Evolutionary conservation across 1,139 yeast genomes (phyloP).

Genomic region (Protomyces gravidus): DNA sequence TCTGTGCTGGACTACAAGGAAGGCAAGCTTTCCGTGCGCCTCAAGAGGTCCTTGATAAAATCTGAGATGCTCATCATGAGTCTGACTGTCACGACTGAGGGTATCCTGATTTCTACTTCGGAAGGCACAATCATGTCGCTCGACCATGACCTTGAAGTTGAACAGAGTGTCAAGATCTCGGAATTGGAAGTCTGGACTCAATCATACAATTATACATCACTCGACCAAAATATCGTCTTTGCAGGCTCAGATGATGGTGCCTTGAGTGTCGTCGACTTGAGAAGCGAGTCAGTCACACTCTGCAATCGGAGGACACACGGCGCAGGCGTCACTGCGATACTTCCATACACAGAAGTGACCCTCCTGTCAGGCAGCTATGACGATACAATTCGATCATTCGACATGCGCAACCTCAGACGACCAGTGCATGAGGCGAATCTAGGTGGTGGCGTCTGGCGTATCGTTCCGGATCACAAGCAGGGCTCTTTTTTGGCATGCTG

Average conservation of each 20-base stretch:
- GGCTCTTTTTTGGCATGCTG: slow-evolving; percentile 18
- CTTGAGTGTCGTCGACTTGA: slow-evolving; percentile 11
- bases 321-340: slow-evolving; percentile 28
- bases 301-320: slow-evolving; percentile 21
- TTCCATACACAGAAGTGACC: slow-evolving; percentile 6
- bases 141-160: slow-evolving; percentile 1
- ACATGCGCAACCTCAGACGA: slow-evolving; percentile 11
- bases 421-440: slow-evolving; percentile 15
- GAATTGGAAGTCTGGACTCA: slow-evolving; percentile 26
- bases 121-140: slow-evolving; percentile 13
- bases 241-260: slow-evolving; percentile 29
- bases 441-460: slow-evolving; percentile 30
- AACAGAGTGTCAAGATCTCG: slow-evolving; percentile 2
- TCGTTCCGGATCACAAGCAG: slow-evolving; percentile 11
- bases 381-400: slow-evolving; percentile 25
- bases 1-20: slow-evolving; percentile 7
- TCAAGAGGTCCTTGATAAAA: neutral
- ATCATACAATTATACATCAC: slow-evolving; percentile 2
- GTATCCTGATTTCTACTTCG: slow-evolving; percentile 16
- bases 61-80: slow-evolving; percentile 19
- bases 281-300: neutral
- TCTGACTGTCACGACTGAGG: slow-evolving; percentile 5
- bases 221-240: slow-evolving; percentile 9
- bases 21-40: neutral
- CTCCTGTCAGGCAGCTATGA: slow-evolving; percentile 29